Evolutionary conservation across 1,284 basidiomycete genomes (phyloP), one percentile per base, ranked within the genome.

Genomic region (Moesziomyces aphidis): DNA sequence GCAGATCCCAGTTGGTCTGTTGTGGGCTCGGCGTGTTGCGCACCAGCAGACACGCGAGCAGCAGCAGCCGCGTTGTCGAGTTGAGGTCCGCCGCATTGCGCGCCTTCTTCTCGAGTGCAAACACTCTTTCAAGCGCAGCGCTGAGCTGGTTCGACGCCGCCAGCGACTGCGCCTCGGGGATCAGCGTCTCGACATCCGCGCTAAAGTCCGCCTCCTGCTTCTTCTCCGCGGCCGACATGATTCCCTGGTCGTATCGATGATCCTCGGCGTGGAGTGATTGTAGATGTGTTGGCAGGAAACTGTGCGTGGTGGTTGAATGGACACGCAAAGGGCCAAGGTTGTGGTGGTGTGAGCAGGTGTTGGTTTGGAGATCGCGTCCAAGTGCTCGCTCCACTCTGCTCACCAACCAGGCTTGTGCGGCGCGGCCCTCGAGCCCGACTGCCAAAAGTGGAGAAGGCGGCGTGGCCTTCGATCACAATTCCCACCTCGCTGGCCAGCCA

Each of bases 21-120:
- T 60, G 2, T 1, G 72, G 50, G 0, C 58, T 61, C 0, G 82
- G 81, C 0, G 75, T 73, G 28, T 72, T 76, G 5, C 83, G 69
- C 13, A 84, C 73, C 44, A 83, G 56, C 13, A 79, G 56, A 31
- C 98, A 87, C 19, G 90, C 70, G 24, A 88, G 89, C 61, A 97
- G 89, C 71, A 92, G 91, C 21, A 99, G 89, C 53, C 92, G 90
- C 36, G 92, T 92, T 1, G 97, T 99, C 23, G 95, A 97, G 44
- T 89, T 85, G 54, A 95, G 88, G 88, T 99, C 97, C 56, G 95
- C 92, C 17, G 96, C 94, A 88, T 98, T 98, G 86, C 97, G 90
- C 5, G 96, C 92, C 85, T 97, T 95, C 86, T 99, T 99, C 87
- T 99, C 97, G 1, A 99, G 88, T 4, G 87, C 87, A 61, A 94